Evolutionary conservation across 2,329 filamentous ascomycete species (phyloP), one percentile per base, ranked within the genome.

Genomic region (Aspergillus hiratsukae): DNA sequence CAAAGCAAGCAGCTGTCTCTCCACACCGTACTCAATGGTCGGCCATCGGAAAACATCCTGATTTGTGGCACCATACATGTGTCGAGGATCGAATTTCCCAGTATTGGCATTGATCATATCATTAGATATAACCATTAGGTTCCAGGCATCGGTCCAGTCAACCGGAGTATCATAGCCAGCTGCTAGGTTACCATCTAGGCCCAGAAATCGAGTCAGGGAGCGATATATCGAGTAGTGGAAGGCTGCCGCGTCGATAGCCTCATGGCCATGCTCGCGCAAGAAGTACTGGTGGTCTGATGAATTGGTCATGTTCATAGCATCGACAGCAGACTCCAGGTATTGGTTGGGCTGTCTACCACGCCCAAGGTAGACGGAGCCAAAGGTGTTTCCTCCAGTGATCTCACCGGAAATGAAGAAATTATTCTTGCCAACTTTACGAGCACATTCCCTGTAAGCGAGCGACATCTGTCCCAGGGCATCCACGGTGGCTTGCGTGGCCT

Each of bases 1-100:
- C 17, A 81, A 74, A 4, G 78, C 84, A 4, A 87, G 69, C 6
- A 86, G 71, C 66, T 83, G 80, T 48, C 81, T 77, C 62, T 85
- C 76, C 0, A 81, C 81, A 3, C 84, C 84, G 56, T 83, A 78
- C 40, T 75, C 73, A 25, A 87, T 74, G 9, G 82, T 78, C 8
- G 84, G 84, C 84, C 84, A 87, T 37, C 84, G 78, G 62, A 87
- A 83, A 7, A 87, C 83, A 65, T 87, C 85, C 70, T 87, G 85
- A 64, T 87, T 87, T 6, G 83, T 85, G 2, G 81, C 79, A 50
- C 84, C 85, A 64, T 81, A 87, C 78, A 87, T 80, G 65, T 87
- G 84, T 1, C 85, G 79, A 3, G 85, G 85, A 61, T 87, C 85
- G 58, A 85, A 84, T 53, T 80, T 69, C 31, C 83, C 83, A 2